phyloP scores from a whole-genome alignment of 257 asterid genomes.

The Agastache rugosa region DNA sequence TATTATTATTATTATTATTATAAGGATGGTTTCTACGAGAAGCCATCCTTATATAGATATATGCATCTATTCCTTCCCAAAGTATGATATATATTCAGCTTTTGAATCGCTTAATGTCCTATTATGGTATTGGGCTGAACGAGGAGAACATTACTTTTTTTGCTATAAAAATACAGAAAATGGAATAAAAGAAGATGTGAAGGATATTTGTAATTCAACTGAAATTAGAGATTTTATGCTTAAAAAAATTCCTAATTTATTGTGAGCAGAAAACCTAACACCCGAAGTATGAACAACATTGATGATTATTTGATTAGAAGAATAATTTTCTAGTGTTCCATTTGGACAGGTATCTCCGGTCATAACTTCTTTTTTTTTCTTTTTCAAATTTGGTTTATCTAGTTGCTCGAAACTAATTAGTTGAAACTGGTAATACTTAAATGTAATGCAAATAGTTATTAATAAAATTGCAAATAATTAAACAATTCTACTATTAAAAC shows the following conservation, averaged over 20 bases:
- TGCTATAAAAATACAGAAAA: background rate
- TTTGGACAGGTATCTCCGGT: background rate
- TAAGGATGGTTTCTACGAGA: too few relatives aligned
- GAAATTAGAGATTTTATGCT: background rate
- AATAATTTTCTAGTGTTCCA: background rate
- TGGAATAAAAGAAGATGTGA: background rate
- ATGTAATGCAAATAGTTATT: too few relatives aligned
- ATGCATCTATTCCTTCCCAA: too few relatives aligned
- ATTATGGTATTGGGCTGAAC: background rate
- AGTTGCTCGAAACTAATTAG: background rate
- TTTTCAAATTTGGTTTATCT: slow-evolving; percentile 16
- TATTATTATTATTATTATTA: too few relatives aligned
- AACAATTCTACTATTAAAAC: background rate
- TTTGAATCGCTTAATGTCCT: slow-evolving; percentile 1
- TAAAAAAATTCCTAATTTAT: background rate
- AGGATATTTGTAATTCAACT: background rate
- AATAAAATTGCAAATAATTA: background rate
- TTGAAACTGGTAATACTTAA: background rate
- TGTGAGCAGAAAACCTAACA: background rate
- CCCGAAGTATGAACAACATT: slow-evolving; percentile 7
- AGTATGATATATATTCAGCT: background rate
- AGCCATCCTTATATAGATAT: too few relatives aligned
- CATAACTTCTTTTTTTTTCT: background rate
- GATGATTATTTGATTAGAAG: slow-evolving; percentile 11
- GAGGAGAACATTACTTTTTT: background rate